These are phyloP conservation scores for Porphyridium purpureum DNA, from an alignment of 23 red algal species.

Conservation along the genomic window DNA sequence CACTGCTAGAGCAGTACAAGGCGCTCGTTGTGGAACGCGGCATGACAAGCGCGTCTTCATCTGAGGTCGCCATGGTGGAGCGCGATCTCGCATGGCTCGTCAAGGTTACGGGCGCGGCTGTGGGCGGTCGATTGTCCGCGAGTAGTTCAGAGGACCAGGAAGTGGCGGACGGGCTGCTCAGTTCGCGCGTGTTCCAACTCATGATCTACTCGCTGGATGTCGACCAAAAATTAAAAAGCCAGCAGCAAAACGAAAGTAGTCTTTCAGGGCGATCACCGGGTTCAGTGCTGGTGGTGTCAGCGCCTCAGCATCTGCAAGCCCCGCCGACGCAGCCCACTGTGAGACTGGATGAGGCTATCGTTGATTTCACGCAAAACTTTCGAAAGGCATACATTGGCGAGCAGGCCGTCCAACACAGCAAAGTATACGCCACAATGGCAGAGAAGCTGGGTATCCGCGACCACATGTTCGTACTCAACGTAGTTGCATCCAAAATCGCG, in stretches of 20 bases:
- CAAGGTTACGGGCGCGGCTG: conserved; percentile 27
- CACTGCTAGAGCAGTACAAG: conserved; percentile 54
- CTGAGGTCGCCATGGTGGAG: conserved; percentile 16
- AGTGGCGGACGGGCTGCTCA: conserved; percentile 54
- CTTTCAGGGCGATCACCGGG: not conserved
- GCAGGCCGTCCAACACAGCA: conserved; percentile 46
- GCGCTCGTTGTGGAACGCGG: conserved; percentile 6
- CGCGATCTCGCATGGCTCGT: conserved; percentile 57
- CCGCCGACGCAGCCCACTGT: conserved; percentile 33
- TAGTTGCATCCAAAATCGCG: conserved; percentile 65
- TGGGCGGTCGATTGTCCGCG: conserved; percentile 32
- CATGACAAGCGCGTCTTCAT: too few relatives aligned
- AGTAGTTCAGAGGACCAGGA: conserved; percentile 48
- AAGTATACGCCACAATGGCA: conserved; percentile 64
- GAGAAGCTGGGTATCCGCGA: conserved; percentile 57
- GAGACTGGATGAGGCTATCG: conserved; percentile 53
- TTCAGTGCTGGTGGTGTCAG: not conserved
- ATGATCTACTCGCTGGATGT: conserved; percentile 63
- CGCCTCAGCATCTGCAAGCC: too few relatives aligned
- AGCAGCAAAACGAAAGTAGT: conserved; percentile 1
- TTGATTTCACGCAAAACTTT: conserved; percentile 66
- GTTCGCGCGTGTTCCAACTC: conserved; percentile 60
- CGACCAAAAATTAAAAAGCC: conserved; percentile 17
- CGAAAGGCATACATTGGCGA: conserved; percentile 67
- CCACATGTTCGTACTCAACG: conserved; percentile 64